These are phyloP conservation scores for Xylariaceae sp. DNA, from an alignment of 2,329 filamentous ascomycete species.

Conservation along the genomic window DNA sequence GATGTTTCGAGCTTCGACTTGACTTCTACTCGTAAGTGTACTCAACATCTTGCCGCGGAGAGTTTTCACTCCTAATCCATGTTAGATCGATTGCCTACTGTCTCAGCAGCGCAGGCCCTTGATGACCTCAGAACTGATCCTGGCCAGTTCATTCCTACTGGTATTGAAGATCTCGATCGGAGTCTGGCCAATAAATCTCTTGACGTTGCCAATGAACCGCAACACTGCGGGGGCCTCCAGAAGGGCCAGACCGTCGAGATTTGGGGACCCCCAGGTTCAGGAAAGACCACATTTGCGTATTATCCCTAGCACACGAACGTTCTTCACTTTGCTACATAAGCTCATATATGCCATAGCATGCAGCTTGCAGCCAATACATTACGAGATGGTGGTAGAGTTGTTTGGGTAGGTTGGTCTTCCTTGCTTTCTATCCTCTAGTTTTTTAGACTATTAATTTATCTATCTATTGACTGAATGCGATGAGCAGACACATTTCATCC, in stretches of 20 bases:
- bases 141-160: conserved; percentile 60
- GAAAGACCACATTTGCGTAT: conserved; percentile 85
- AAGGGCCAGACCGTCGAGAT: conserved; percentile 84
- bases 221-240: conserved; percentile 62
- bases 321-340: neutral
- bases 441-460: conserved; percentile 6
- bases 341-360: conserved; percentile 59
- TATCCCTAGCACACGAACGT: neutral
- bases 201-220: conserved; percentile 17
- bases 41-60: conserved; percentile 19
- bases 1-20: conserved; percentile 67
- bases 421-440: neutral
- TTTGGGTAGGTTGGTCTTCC: conserved; percentile 73
- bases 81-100: conserved; percentile 75
- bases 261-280: conserved; percentile 84
- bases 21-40: conserved; percentile 56
- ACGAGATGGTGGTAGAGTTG: conserved; percentile 63
- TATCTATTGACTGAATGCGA: conserved; percentile 21
- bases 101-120: conserved; percentile 76
- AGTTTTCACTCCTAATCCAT: conserved; percentile 23
- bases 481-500: conserved; percentile 53
- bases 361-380: conserved; percentile 72
- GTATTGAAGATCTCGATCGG: conserved; percentile 59
- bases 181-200: conserved; percentile 46
- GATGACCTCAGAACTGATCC: conserved; percentile 61